Evolutionary conservation across 2,329 filamentous ascomycete species (phyloP).

Genomic region (Lachnellula hyalina): DNA sequence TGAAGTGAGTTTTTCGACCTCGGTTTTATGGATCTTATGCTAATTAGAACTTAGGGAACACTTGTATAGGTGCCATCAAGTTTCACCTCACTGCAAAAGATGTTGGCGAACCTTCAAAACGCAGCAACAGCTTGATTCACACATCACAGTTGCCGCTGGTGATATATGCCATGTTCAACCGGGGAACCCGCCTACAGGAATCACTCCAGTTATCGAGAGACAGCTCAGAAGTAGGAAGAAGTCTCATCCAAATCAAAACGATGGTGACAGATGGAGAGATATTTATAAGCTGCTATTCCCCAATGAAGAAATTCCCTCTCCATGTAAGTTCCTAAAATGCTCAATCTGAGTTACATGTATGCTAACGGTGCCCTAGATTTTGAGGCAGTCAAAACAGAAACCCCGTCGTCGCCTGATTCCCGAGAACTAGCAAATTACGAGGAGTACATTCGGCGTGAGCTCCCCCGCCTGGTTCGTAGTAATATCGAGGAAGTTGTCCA

Average conservation of each 20-base stretch:
- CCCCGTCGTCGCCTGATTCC: constrained; percentile 8
- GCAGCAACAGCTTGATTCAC: constrained; percentile 11
- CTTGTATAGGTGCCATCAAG: constrained; percentile 12
- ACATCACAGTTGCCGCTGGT: constrained; percentile 6
- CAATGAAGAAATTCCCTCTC: constrained; percentile 11
- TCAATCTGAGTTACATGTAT: not conserved
- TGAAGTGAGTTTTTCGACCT: constrained; percentile 11
- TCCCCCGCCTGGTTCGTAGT: constrained; percentile 9
- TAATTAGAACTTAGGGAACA: constrained; percentile 10
- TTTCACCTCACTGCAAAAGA: constrained; percentile 11
- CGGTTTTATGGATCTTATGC: not conserved
- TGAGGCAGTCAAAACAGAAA: constrained; percentile 6
- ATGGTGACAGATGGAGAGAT: constrained; percentile 17
- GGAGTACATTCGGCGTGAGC: constrained; percentile 12
- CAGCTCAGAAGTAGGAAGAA: constrained; percentile 16
- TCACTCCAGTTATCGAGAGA: constrained; percentile 12
- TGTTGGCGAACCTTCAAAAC: constrained; percentile 15
- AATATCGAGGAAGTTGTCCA: constrained; percentile 7
- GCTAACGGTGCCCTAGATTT: constrained; percentile 16
- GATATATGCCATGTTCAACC: constrained; percentile 8
- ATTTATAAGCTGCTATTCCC: constrained; percentile 20
- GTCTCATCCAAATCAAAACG: constrained; percentile 6
- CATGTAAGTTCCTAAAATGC: constrained; percentile 14
- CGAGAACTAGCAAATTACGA: constrained; percentile 13
- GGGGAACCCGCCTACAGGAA: constrained; percentile 6